Conservation (phyloP, 306 rosid species). For the Spatholobus suberectus region DNA sequence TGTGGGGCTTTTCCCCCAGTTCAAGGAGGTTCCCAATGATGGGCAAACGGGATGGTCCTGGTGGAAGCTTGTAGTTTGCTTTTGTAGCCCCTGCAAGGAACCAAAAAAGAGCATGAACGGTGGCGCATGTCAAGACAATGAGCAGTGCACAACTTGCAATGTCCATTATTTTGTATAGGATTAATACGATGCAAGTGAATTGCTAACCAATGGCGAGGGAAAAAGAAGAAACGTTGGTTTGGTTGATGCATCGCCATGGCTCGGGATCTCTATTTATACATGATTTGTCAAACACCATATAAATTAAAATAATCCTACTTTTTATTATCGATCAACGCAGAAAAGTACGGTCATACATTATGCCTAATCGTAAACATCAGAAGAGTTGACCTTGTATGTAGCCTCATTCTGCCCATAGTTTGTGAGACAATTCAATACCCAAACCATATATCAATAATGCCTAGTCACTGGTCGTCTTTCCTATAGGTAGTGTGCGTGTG, state of each 20-base stretch:
- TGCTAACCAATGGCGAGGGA: too few species aligned
- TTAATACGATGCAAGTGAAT: too few species aligned
- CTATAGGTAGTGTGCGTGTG: too few species aligned
- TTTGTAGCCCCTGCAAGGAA: conserved; percentile 2
- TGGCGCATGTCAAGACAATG: not conserved
- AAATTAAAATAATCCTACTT: not conserved
- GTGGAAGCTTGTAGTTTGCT: conserved; percentile 29
- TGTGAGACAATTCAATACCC: too few species aligned
- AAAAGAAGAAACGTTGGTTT: not conserved
- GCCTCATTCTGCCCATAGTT: too few species aligned
- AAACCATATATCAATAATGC: too few species aligned
- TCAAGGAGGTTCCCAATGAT: conserved; percentile 37
- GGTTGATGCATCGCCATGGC: not conserved
- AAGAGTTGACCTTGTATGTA: too few species aligned
- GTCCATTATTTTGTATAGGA: not conserved
- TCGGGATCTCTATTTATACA: conserved; percentile 25
- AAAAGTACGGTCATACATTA: too few species aligned
- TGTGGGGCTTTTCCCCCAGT: conserved; percentile 34
- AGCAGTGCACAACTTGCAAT: not conserved
- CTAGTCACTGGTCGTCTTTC: too few species aligned
- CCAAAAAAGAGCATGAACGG: not conserved
- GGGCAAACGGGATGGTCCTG: not conserved
- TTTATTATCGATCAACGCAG: not conserved
- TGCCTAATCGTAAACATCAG: too few species aligned
- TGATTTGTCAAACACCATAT: not conserved